Evolutionary conservation across 140 eudicot species (phyloP), one percentile per base, ranked within the genome.

Genomic region (Stevia rebaudiana): DNA sequence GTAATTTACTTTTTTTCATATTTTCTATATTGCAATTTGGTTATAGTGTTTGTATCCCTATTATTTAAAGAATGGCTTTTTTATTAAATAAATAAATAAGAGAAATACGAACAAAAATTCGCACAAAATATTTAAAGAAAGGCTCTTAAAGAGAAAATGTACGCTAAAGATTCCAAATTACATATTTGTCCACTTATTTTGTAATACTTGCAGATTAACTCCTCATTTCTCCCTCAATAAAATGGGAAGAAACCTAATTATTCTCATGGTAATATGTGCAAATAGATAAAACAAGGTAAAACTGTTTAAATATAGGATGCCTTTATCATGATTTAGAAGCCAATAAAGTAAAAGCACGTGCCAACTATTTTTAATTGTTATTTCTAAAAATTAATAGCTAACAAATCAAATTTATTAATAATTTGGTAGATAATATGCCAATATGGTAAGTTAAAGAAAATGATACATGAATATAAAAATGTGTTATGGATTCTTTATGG

Each of bases 171-270:
- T n/a, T n/a, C n/a, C n/a, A n/a, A n/a, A n/a, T n/a, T n/a, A n/a
- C n/a, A n/a, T n/a, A n/a, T n/a, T n/a, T n/a, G n/a, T n/a, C n/a
- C n/a, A n/a, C n/a, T n/a, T n/a, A n/a, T n/a, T n/a, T n/a, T n/a
- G n/a, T n/a, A n/a, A n/a, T n/a, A n/a, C n/a, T n/a, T n/a, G n/a
- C n/a, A n/a, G n/a, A n/a, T n/a, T n/a, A n/a, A n/a, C n/a, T n/a
- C n/a, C n/a, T n/a, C n/a, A n/a, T 60, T 48, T 31, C 4, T 10
- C 19, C 17, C 56, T 69, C 44, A 6, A 19, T 16, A 71, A 61
- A 63, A 71, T 71, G 76, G 55, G 10, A 37, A 71, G 54, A 50
- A 61, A 61, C 63, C 76, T 61, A 61, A 61, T 39, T 72, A 51
- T 52, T 62, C 76, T 50, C 48, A 28, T 17, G 58, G 40, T 28